phyloP scores from a whole-genome alignment of 1,284 basidiomycete genomes.

The Cystobasidiaceae sp. region DNA sequence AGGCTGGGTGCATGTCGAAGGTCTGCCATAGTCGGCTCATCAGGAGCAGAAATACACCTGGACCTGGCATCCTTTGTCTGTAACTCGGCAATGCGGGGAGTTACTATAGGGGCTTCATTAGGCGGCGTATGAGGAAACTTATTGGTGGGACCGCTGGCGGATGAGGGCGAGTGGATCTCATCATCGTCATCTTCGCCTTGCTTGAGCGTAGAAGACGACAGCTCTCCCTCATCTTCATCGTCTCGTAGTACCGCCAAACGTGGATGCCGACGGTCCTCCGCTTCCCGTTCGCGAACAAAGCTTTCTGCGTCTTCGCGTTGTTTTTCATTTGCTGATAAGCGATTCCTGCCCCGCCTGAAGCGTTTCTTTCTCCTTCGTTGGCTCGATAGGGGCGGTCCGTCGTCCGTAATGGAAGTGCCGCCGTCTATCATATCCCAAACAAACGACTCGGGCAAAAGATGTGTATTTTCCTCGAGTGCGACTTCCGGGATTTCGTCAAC shows the following conservation, averaged over 20 bases:
- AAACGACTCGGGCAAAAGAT: conserved; percentile 94
- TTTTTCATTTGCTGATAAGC: conserved; percentile 16
- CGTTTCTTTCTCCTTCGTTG: conserved; percentile 17
- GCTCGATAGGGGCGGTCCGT: background rate
- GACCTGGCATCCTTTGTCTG: conserved; percentile 3
- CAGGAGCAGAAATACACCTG: conserved; percentile 20
- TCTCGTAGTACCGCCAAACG: background rate
- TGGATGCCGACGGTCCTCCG: background rate
- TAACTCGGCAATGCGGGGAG: background rate
- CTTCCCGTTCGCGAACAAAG: background rate
- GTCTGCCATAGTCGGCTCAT: conserved; percentile 23
- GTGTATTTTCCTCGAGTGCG: conserved; percentile 81
- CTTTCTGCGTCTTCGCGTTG: background rate
- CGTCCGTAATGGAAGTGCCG: conserved; percentile 26
- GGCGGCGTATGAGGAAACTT: conserved; percentile 23
- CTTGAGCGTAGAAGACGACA: conserved; percentile 23
- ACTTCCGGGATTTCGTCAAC: conserved; percentile 58
- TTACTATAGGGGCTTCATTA: conserved; percentile 8
- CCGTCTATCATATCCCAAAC: conserved; percentile 44
- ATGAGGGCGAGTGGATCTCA: background rate
- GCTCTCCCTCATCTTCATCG: conserved; percentile 23
- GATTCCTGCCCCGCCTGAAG: conserved; percentile 20
- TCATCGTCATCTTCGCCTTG: conserved; percentile 20
- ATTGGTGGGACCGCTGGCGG: background rate
- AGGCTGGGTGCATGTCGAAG: conserved; percentile 9